Conservation (phyloP, 2,329 filamentous ascomycete genomes). For the Curvularia verruculosa region DNA sequence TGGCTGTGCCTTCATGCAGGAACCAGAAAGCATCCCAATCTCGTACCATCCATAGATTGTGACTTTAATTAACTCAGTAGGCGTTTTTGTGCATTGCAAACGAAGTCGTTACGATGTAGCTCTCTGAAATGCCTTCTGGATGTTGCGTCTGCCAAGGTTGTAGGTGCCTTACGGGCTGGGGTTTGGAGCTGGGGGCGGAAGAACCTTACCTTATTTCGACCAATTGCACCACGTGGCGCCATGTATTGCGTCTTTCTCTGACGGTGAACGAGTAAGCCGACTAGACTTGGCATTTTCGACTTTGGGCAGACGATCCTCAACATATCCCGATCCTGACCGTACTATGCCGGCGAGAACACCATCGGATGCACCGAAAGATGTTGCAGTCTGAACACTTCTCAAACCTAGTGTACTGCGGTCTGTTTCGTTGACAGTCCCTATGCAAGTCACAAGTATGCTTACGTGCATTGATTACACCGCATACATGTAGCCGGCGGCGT, state of each 20-base stretch:
- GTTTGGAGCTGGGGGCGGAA: background rate
- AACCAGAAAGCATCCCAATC: background rate
- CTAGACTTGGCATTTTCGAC: background rate
- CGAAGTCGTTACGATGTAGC: background rate
- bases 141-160: background rate
- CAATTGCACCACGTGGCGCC: background rate
- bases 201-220: background rate
- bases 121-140: background rate
- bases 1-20: background rate
- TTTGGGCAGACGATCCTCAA: background rate
- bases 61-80: background rate
- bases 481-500: background rate
- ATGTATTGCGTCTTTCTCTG: background rate
- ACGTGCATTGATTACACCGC: background rate
- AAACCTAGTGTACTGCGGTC: background rate
- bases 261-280: background rate
- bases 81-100: background rate
- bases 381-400: background rate
- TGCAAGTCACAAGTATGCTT: background rate
- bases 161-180: background rate
- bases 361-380: background rate
- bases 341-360: background rate
- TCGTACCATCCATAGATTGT: background rate
- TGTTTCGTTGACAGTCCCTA: background rate
- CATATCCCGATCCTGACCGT: background rate